Evolutionary conservation across 345 rosid species (phyloP).

Genomic region (Gossypium mustelinum): DNA sequence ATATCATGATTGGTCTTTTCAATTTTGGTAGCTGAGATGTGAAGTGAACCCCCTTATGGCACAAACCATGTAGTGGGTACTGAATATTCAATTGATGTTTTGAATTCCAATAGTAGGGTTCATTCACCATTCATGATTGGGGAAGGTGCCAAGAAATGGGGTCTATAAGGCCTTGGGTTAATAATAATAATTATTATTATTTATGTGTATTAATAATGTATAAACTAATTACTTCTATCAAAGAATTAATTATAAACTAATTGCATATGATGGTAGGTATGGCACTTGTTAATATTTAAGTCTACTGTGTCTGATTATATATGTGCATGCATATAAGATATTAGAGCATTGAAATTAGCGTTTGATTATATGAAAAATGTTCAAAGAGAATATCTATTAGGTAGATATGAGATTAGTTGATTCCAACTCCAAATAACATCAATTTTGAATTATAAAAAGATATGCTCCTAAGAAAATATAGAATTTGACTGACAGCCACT

Average conservation of each 20-base stretch:
- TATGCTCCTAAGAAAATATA: no score
- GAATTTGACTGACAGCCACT: neutral
- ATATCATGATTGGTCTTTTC: neutral
- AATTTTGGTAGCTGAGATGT: slow-evolving; percentile 1
- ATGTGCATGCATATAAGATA: no score
- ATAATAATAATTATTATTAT: no score
- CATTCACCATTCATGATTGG: neutral
- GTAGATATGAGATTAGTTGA: no score
- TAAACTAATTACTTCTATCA: neutral
- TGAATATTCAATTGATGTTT: neutral
- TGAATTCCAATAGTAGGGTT: neutral
- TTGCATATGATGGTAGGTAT: neutral
- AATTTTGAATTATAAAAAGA: no score
- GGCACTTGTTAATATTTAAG: neutral
- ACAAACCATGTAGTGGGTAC: neutral
- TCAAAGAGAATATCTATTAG: no score
- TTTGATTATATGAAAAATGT: no score
- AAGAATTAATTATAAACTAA: neutral
- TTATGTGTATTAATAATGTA: neutral
- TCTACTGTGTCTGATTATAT: no score
- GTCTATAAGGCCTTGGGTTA: neutral
- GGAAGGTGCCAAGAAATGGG: neutral
- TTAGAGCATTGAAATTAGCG: no score
- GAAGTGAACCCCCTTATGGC: neutral
- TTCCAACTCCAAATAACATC: neutral